These are phyloP conservation scores for Cardamine resedifolia DNA, from an alignment of 345 rosid species.

Conservation along the genomic window DNA sequence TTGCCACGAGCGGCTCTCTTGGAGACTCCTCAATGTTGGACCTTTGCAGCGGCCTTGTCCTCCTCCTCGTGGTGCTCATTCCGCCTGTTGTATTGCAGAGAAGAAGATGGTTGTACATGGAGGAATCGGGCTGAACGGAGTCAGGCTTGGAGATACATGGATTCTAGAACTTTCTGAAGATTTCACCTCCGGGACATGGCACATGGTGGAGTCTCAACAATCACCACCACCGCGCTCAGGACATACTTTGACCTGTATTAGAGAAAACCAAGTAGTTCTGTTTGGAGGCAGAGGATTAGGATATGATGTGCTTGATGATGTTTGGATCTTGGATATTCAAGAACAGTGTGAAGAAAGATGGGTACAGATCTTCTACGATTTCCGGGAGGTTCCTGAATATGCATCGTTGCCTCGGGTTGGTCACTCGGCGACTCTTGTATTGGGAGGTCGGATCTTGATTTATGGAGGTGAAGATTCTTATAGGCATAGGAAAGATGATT, in stretches of 20 bases:
- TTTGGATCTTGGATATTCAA: conserved; percentile 71
- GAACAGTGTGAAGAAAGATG: conserved; percentile 48
- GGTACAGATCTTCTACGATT: conserved; percentile 62
- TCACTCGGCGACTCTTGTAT: conserved; percentile 73
- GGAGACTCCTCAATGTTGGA: conserved; percentile 68
- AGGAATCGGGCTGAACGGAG: conserved; percentile 72
- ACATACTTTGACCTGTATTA: conserved; percentile 71
- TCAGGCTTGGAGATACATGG: conserved; percentile 86
- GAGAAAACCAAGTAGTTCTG: conserved; percentile 53
- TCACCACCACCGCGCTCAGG: conserved; percentile 95
- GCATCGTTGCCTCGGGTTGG: conserved; percentile 84
- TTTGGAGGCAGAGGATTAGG: conserved; percentile 94
- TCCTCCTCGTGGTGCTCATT: conserved; percentile 93
- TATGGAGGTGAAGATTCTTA: conserved; percentile 91
- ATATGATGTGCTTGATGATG: conserved; percentile 79
- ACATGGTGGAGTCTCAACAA: conserved; percentile 50
- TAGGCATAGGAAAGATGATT: conserved; percentile 81
- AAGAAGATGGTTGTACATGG: conserved; percentile 81
- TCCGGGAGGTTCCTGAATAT: conserved; percentile 53
- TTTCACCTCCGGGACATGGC: conserved; percentile 61
- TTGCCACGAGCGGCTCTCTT: conserved; percentile 48
- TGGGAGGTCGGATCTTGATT: conserved; percentile 75
- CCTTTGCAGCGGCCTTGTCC: conserved; percentile 46
- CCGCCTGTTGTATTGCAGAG: conserved; percentile 69
- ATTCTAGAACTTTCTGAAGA: conserved; percentile 70